Conservation (phyloP, 2,329 filamentous ascomycete species). For the Neoascochyta sp. region DNA sequence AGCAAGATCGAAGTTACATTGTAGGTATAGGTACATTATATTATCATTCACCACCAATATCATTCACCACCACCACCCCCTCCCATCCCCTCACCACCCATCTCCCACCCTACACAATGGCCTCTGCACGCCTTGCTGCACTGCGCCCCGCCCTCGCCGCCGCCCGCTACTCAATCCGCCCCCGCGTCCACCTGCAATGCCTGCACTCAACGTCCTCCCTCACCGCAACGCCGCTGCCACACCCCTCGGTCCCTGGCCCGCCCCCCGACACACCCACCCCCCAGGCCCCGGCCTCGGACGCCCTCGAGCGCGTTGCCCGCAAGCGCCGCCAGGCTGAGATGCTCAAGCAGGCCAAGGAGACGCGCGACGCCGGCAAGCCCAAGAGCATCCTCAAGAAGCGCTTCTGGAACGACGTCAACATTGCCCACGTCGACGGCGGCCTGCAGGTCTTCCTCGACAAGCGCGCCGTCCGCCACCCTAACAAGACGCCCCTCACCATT, state of each 20-base stretch:
- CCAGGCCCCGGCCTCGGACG: conserved; percentile 44
- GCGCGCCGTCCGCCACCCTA: conserved; percentile 72
- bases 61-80: conserved; percentile 4
- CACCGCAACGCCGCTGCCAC: conserved; percentile 54
- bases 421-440: conserved; percentile 59
- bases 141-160: conserved; percentile 28
- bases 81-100: conserved; percentile 1
- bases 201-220: conserved; percentile 44
- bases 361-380: conserved; percentile 45
- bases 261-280: conserved; percentile 57
- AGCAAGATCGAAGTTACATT: too few species aligned
- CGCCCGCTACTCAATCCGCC: conserved; percentile 14
- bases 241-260: conserved; percentile 56
- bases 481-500: conserved; percentile 67
- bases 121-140: too few species aligned
- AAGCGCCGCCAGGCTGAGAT: conserved; percentile 51
- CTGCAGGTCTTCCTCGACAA: conserved; percentile 70
- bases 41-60: neutral
- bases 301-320: conserved; percentile 47
- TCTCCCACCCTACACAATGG: too few species aligned
- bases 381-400: conserved; percentile 59
- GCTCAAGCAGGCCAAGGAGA: conserved; percentile 45
- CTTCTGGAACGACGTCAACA: conserved; percentile 83
- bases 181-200: conserved; percentile 31
- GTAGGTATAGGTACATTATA: too few species aligned